Evolutionary conservation across 441 rosid species (phyloP).

Genomic region (Adansonia madagascariensis): DNA sequence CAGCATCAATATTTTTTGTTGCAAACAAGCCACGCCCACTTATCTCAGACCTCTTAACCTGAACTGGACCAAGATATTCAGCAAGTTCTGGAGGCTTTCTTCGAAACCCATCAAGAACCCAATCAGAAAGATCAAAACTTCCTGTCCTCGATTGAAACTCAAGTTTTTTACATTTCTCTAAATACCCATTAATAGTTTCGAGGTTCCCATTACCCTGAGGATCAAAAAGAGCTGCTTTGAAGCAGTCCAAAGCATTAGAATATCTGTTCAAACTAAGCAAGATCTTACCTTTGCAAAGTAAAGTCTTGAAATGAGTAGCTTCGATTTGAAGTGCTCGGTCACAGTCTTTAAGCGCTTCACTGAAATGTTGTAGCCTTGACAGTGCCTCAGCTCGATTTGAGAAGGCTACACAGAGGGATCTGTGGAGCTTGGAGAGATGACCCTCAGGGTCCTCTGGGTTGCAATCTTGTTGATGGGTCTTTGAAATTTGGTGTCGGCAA

Average conservation of each 20-base stretch:
- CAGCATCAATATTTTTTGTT: constrained; percentile 63
- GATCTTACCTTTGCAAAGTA: constrained; percentile 78
- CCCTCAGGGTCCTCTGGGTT: constrained; percentile 30
- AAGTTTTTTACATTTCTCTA: constrained; percentile 79
- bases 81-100: constrained; percentile 75
- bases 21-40: constrained; percentile 90
- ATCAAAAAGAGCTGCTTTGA: constrained; percentile 56
- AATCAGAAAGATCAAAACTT: constrained; percentile 78
- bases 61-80: constrained; percentile 64
- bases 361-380: constrained; percentile 47
- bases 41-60: constrained; percentile 61
- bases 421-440: constrained; percentile 44
- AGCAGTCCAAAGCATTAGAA: constrained; percentile 65
- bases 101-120: constrained; percentile 67
- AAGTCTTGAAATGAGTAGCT: constrained; percentile 72
- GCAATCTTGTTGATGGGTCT: constrained; percentile 29
- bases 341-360: constrained; percentile 62
- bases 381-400: constrained; percentile 80
- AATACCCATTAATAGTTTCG: constrained; percentile 52
- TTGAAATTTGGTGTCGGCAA: constrained; percentile 49
- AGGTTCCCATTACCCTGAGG: constrained; percentile 49
- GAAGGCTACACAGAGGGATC: constrained; percentile 67
- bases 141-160: constrained; percentile 76
- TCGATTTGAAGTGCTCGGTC: constrained; percentile 63
- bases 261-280: constrained; percentile 64